phyloP scores from a whole-genome alignment of 1,139 yeast species.

The Candida dubliniensis region DNA sequence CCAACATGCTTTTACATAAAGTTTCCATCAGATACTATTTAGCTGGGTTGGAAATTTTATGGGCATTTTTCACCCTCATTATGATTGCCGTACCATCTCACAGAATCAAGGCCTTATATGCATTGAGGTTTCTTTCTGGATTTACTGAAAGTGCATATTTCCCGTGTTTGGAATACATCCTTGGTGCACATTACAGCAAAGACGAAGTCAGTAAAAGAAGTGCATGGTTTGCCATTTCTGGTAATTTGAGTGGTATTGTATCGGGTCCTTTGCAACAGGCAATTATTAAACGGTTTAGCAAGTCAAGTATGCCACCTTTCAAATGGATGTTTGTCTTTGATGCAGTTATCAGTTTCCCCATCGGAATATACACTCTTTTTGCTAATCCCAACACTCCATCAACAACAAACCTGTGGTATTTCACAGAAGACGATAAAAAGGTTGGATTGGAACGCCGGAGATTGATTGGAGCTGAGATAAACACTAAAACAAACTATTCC shows the following conservation, averaged over 20 bases:
- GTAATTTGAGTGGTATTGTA: constrained; percentile 28
- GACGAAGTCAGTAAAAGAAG: constrained; percentile 40
- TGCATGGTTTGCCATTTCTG: constrained; percentile 43
- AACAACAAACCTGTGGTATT: constrained; percentile 40
- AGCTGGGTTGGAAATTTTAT: constrained; percentile 53
- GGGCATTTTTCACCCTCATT: constrained; percentile 58
- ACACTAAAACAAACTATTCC: constrained; percentile 44
- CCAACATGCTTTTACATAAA: constrained; percentile 53
- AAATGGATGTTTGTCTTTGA: constrained; percentile 43
- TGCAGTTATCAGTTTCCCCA: constrained; percentile 37
- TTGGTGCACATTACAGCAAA: constrained; percentile 40
- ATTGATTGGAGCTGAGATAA: constrained; percentile 46
- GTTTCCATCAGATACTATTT: constrained; percentile 54
- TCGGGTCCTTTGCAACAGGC: constrained; percentile 41
- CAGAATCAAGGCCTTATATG: constrained; percentile 48
- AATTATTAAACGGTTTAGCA: constrained; percentile 29
- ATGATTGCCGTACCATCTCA: constrained; percentile 45
- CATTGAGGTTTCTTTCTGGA: constrained; percentile 58
- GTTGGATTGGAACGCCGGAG: constrained; percentile 44
- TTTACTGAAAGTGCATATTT: constrained; percentile 59
- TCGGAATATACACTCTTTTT: constrained; percentile 36
- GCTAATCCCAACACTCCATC: constrained; percentile 42
- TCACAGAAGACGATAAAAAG: constrained; percentile 32
- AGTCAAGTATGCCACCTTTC: constrained; percentile 31
- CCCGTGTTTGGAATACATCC: constrained; percentile 53